Evolutionary conservation across 2,329 filamentous ascomycete genomes (phyloP), one percentile per base, ranked within the genome.

Genomic region (Rhytidhysteron rufulum): DNA sequence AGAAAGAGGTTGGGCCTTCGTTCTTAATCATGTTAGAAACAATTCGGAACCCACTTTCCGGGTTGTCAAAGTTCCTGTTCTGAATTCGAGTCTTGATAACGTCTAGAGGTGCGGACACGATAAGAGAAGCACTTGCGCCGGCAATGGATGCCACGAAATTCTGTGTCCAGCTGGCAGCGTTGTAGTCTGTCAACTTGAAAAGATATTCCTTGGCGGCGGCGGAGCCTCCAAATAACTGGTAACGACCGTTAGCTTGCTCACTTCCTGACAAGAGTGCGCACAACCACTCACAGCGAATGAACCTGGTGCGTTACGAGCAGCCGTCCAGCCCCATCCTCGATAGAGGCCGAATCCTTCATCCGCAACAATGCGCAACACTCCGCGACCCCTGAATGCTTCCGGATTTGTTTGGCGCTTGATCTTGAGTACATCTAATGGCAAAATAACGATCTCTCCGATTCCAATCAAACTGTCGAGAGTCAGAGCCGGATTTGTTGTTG

Each of bases 321-420:
- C 93, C 37, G 93, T 97, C 93, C 93, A 97, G 54, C 88, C 88
- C 82, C 90, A 95, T 44, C 93, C 93, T 63, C 93, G 82, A 75
- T 98, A 98, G 37, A 98, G 73, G 36, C 89, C 89, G 60, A 97
- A 94, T 25, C 93, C 93, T 69, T 98, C 93, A 62, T 98, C 93
- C 43, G 80, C 79, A 47, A 98, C 79, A 51, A 98, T 97, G 70
- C 79, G 85, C 63, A 97, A 73, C 44, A 98, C 77, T 47, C 93
- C 93, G 58, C 93, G 86, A 55, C 91, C 91, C 53, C 89, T 82
- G 82, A 98, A 98, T 25, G 93, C 90, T 63, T 97, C 93, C 30
- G 93, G 93, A 77, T 98, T 98, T 53, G 93, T 98, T 75, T 98
- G 93, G 59, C 93, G 84, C 80, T 98, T 98, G 75, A 98, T 98